Percentiles rank a stretch among this genome's conserved stretches.
phyloP scores from a whole-genome alignment of 306 rosid species.

The Spatholobus suberectus region DNA sequence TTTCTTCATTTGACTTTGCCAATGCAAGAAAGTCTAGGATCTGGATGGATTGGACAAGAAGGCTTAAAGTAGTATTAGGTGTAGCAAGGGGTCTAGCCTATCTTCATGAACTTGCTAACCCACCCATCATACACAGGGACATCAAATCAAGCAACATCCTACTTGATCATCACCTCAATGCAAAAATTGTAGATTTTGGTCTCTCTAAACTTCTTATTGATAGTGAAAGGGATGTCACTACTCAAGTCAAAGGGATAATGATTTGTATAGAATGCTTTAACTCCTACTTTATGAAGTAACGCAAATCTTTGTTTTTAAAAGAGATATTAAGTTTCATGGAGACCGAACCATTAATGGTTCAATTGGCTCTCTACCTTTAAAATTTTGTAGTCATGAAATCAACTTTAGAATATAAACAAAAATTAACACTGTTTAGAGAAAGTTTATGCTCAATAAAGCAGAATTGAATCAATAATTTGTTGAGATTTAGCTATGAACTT shows the following conservation, averaged over 20 bases:
- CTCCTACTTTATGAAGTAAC: background rate
- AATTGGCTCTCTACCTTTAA: background rate
- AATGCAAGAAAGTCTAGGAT: slow-evolving; percentile 68
- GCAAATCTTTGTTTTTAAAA: background rate
- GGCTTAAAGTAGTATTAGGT: slow-evolving; percentile 66
- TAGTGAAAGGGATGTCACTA: slow-evolving; percentile 59
- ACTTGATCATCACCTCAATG: too few relatives aligned
- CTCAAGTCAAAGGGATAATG: slow-evolving; percentile 89
- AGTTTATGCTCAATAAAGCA: background rate
- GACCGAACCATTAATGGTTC: background rate
- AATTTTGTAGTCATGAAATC: slow-evolving; percentile 16
- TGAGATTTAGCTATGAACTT: background rate
- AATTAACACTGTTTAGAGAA: background rate
- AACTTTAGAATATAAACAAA: background rate
- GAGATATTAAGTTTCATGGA: background rate
- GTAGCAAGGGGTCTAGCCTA: too few relatives aligned
- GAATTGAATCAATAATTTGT: slow-evolving; percentile 1
- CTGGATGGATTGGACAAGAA: slow-evolving; percentile 70
- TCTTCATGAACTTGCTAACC: too few relatives aligned
- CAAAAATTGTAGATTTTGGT: slow-evolving; percentile 87
- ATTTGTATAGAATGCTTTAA: slow-evolving; percentile 48
- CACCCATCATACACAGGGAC: too few relatives aligned
- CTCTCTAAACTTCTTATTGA: slow-evolving; percentile 75
- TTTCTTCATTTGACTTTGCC: slow-evolving; percentile 6
- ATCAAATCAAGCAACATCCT: too few relatives aligned